Base-by-base conservation (phyloP, 2,329 filamentous ascomycete species). In the Colletotrichum lini region DNA sequence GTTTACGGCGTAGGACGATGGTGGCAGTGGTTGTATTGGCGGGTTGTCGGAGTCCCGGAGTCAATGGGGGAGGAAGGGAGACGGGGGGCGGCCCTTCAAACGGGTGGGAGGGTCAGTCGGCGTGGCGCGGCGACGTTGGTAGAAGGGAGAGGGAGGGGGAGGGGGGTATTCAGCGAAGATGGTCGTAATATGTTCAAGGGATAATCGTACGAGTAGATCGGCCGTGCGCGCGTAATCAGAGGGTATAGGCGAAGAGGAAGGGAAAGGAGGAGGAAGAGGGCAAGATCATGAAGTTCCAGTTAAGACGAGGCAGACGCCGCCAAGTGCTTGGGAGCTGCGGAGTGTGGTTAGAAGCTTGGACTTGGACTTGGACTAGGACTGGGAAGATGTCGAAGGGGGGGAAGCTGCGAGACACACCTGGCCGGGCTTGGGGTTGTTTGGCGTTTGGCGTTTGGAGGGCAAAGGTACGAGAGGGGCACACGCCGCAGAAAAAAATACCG, bases 381-480 rank as follows among this genome's bases (percentile, higher is more conserved):
- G 38, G 59, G 65, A 56, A 52, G 18, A 63, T 52, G 23, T 54
- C 54, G 54, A 40, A 50, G 52, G 63, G 42, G 52, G 63, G 63
- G 63, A 70, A 70, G 67, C 67, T 70, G 67, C 67, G 67, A 70
- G 67, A 67, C 67, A 70, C 63, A 67, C 57, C 57, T 66, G 62
- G 40, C 62, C 49, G 30, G 50, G 50, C 44, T 67, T 70, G 49
- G 44, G 18, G 10, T 58, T 56, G 21, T 38, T 52, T 30, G 23
- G 49, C 21, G 3, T 44, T 53, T 53, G 61, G 61, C 35, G 30
- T 30, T 23, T 53, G 42, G 59, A 58, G 59, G 62, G 54, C 62
- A 35, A 12, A 9, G 49, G 23, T 16, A 21, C 15, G 47, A 45
- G 42, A 45, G 42, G 57, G 57, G 57, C 42, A 56, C 44, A 50